Base-by-base conservation (phyloP, 139 green algal species). In the Edaphochlamys debaryana region DNA sequence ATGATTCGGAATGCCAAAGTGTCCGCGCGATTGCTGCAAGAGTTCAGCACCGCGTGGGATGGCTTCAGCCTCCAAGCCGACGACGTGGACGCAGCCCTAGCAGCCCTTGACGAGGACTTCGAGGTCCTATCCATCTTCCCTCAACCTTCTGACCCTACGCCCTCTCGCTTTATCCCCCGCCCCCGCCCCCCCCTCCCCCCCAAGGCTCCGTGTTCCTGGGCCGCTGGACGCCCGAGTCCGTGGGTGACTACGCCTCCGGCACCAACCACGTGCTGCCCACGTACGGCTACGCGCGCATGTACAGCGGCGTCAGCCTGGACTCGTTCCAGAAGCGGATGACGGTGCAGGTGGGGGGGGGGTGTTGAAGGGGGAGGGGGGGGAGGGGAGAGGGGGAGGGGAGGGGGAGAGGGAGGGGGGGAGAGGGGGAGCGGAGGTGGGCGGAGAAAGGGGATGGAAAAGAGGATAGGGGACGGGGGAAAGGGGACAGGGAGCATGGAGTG, bases 211-310 rank as follows among this genome's bases (percentile, higher is more conserved):
- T 99, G 3, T 99, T 99, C 88, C 85, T 99, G 77, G 97, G 97
- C 5, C 86, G 93, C 64, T 98, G 92, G 90, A 99, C 97, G 0
- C 97, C 97, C 6, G 97, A 99, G 92, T 96, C 88, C 34, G 97
- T 99, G 37, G 97, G 97, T 23, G 97, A 99, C 91, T 99, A 99
- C 85, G 97, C 97, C 40, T 96, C 90, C 42, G 97, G 97, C 66
- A 99, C 97, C 64, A 99, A 99, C 92, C 97, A 99, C 90, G 91
- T 96, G 77, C 90, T 99, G 79, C 97, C 97, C 9, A 99, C 97
- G 15, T 99, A 99, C 87, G 97, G 96, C 64, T 99, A 99, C 82
- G 94, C 97, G 15, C 91, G 94, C 60, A 99, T 99, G 97, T 99
- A 99, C 92, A 95, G 88, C 64, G 97, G 97, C 1, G 97, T 99